phyloP scores from a whole-genome alignment of 2,329 filamentous ascomycete genomes.

The Trichophyton benhamiae region DNA sequence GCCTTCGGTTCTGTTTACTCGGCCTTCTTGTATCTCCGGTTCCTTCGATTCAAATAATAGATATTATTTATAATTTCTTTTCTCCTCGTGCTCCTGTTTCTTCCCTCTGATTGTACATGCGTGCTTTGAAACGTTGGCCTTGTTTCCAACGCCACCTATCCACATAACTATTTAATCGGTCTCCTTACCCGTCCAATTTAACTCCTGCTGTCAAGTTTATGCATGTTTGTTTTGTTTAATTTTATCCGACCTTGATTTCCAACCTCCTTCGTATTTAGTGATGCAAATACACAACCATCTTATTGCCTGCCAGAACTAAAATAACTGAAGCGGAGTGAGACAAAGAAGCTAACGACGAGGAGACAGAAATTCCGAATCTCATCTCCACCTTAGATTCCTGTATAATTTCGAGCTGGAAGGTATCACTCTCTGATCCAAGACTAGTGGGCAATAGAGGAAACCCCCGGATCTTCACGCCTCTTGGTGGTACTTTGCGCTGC shows the following conservation, averaged over 20 bases:
- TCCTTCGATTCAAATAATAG: neutral
- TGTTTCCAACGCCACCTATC: neutral
- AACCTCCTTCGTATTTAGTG: neutral
- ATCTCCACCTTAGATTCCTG: neutral
- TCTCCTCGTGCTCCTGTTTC: neutral
- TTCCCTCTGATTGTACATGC: neutral
- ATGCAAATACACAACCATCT: neutral
- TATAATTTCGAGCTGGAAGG: neutral
- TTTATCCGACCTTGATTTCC: neutral
- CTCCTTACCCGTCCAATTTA: neutral
- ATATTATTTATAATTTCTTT: constrained; percentile 3
- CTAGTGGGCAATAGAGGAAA: neutral
- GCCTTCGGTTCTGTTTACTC: neutral
- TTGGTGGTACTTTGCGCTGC: neutral
- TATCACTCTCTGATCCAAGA: neutral
- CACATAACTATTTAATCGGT: neutral
- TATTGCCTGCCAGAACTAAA: too few relatives aligned
- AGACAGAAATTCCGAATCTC: neutral
- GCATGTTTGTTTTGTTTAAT: neutral
- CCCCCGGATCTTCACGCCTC: neutral
- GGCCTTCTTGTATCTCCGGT: neutral
- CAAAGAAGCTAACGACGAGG: neutral
- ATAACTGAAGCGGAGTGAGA: neutral
- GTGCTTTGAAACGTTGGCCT: constrained; percentile 1
- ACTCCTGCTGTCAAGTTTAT: neutral